phyloP scores from a whole-genome alignment of 2,329 filamentous ascomycete species.

The Waltergamsia citrina region DNA sequence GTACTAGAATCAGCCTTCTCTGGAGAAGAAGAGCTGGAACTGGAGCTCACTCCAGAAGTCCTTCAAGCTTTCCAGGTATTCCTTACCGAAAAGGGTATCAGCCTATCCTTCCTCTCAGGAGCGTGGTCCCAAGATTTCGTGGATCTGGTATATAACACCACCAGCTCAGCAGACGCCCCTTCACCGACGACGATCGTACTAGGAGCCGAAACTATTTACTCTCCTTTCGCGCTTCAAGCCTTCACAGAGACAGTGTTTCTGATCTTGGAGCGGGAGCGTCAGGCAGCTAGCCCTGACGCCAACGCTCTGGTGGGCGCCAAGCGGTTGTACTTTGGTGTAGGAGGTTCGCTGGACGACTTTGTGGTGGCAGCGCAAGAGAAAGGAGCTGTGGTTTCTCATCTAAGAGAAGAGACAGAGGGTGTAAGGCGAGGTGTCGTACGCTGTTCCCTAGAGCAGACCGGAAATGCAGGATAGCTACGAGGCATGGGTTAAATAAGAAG shows the following conservation, averaged over 20 bases:
- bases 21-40: slow-evolving; percentile 30
- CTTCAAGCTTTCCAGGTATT: slow-evolving; percentile 46
- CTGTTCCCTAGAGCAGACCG: too few species aligned
- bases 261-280: slow-evolving; percentile 39
- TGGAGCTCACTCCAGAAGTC: slow-evolving; percentile 53
- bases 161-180: slow-evolving; percentile 4
- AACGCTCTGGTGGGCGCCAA: slow-evolving; percentile 66
- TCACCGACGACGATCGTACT: slow-evolving; percentile 42
- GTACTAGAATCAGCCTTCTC: slow-evolving; percentile 35
- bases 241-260: slow-evolving; percentile 60
- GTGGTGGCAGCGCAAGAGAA: slow-evolving; percentile 38
- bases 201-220: slow-evolving; percentile 78
- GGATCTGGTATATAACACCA: slow-evolving; percentile 37
- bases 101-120: slow-evolving; percentile 61
- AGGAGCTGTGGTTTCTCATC: slow-evolving; percentile 36
- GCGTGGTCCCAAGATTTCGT: slow-evolving; percentile 63
- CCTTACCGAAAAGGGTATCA: slow-evolving; percentile 40
- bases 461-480: too few species aligned
- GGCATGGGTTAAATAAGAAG: too few species aligned
- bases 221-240: slow-evolving; percentile 56
- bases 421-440: slow-evolving; percentile 52
- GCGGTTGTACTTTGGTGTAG: slow-evolving; percentile 75
- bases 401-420: slow-evolving; percentile 51
- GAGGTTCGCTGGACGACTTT: slow-evolving; percentile 73
- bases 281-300: slow-evolving; percentile 22